Percentiles rank a stretch among this genome's conserved stretches.
These are phyloP conservation scores for Aureobasidium sp. DNA, from an alignment of 2,329 filamentous ascomycete genomes.

Conservation along the genomic window DNA sequence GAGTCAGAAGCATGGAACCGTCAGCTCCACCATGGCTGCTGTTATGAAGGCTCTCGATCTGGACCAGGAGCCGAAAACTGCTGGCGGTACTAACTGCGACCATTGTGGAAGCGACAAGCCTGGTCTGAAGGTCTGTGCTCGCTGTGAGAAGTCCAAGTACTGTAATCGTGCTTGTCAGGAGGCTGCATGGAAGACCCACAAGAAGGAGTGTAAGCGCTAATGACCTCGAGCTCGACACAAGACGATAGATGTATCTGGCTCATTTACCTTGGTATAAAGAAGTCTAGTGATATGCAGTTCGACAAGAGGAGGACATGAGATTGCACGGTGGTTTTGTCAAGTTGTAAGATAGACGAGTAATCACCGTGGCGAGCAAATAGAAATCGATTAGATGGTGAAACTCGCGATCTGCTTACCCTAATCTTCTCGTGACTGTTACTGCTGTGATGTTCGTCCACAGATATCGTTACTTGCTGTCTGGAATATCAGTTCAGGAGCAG, in stretches of 20 bases:
- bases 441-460: too few species aligned
- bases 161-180: conserved; percentile 29
- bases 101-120: neutral
- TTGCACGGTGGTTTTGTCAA: too few species aligned
- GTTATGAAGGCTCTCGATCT: neutral
- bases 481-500: too few species aligned
- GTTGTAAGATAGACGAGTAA: too few species aligned
- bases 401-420: too few species aligned
- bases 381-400: too few species aligned
- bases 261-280: neutral
- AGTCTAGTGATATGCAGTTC: too few species aligned
- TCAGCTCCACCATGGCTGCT: neutral
- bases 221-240: neutral
- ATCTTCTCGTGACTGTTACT: too few species aligned
- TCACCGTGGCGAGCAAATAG: too few species aligned
- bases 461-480: too few species aligned
- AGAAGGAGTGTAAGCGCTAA: conserved; percentile 18
- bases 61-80: neutral
- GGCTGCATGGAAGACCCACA: conserved; percentile 28
- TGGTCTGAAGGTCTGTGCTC: conserved; percentile 19
- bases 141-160: conserved; percentile 26
- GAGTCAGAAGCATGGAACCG: neutral
- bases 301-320: too few species aligned
- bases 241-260: neutral
- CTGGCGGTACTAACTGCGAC: neutral